Evolutionary conservation across 2,329 filamentous ascomycete species (phyloP), one percentile per base, ranked within the genome.

Genomic region (Epichloe bromicola): DNA sequence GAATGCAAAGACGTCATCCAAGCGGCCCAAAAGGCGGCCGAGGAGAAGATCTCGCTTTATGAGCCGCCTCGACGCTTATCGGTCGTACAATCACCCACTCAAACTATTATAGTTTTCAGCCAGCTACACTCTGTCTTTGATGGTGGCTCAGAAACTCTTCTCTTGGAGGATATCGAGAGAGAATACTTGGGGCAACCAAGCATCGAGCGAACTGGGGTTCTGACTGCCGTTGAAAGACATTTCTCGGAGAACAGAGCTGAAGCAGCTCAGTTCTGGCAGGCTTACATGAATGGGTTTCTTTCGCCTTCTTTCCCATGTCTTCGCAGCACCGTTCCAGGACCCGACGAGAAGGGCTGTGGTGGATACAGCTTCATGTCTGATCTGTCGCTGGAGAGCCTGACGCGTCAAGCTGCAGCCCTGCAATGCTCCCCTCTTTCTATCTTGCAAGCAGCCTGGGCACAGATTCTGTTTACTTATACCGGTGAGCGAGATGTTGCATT

Each of bases 121-220:
- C 61, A 67, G 53, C 64, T 66, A 19, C 66, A 68, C 53, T 66
- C 65, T 23, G 62, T 68, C 14, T 67, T 65, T 43, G 65, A 68
- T 43, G 66, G 65, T 42, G 64, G 62, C 3, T 67, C 65, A 1
- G 43, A 65, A 39, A 58, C 66, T 45, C 54, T 66, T 5, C 61
- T 68, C 5, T 55, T 67, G 6, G 53, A 59, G 23, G 65, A 68
- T 46, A 62, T 67, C 15, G 48, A 53, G 15, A 54, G 58, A 14
- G 49, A 53, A 19, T 59, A 57, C 46, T 42, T 49, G 5, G 44
- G 47, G 54, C 49, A 55, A 2, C 26, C 41, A 4, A 42, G 46
- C n/a, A 50, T 57, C 5, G 30, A 50, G 2, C 53, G 59, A 36
- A 53, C 47, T 11, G 47, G 49, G 14, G 51, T 60, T 12, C 39